Evolutionary conservation across 2,329 filamentous ascomycete species (phyloP), one percentile per base, ranked within the genome.

Genomic region (Paradendryphiella salina): DNA sequence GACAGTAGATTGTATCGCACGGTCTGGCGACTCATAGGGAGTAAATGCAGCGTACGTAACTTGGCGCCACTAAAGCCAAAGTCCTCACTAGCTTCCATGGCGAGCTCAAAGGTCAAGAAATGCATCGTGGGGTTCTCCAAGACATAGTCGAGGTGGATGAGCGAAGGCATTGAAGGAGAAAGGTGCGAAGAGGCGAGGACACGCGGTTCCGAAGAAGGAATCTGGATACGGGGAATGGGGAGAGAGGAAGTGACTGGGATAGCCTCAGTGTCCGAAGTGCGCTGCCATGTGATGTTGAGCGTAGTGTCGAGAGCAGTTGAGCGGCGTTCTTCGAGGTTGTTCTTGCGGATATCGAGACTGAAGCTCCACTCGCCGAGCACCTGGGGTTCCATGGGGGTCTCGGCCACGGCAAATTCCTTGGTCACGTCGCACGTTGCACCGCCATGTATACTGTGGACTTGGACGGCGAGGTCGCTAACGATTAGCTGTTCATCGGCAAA

Each of bases 41-140:
- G 81, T 34, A 97, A 76, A 66, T 94, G 90, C 44, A 96, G 63
- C 1, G 87, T 87, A 10, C 85, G 86, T 59, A 88, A 81, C 76
- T 97, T 97, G 1, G 89, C 80, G 0, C 94, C 94, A 6, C 89
- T 91, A 73, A 99, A 97, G 0, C 91, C 93, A 73, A 97, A 97
- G 45, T 90, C 84, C 58, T 96, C 90, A 69, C 85, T 93, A 2
- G 91, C 88, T 62, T 99, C 93, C 91, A 99, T 96, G 20, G 81
- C 85, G 40, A 97, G 74, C 23, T 89, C 91, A 74, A 99, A 99
- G 0, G 92, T 96, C 41, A 99, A 82, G 74, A 96, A 95, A 72
- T 99, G 94, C 70, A 86, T 88, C 0, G 93, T 96, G 0, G 92
- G 89, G 70, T 99, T 99, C 75, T 99, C 94, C 49, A 99, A 85